Base-by-base conservation (phyloP, 2,329 filamentous ascomycete genomes). In the Cadophora sp. region DNA sequence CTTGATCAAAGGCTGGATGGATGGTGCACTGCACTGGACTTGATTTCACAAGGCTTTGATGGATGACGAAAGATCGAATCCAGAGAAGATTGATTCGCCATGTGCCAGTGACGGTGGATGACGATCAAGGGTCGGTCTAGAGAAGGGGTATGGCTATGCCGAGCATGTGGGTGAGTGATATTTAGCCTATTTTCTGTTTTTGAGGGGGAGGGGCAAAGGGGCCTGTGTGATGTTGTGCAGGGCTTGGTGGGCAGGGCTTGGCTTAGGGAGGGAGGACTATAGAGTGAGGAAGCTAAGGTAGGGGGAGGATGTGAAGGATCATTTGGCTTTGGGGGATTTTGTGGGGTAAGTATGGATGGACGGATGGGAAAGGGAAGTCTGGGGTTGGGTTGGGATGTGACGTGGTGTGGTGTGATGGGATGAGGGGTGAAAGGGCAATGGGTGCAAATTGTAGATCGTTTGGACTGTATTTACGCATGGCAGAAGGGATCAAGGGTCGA, bases 281-380 rank as follows among this genome's bases (percentile, higher is more conserved):
- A 14, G 61, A 37, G 31, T 34, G 31, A 24, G 8, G 11, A 9
- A 22, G 61, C n/a, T 31, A 34, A 34, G 27, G 29, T 19, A 29
- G 26, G 62, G 27, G 22, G 62, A 14, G 50, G 50, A 6, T 1
- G 50, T 16, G 31, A 43, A 50, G 53, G 62, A 58, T 43, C 51
- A 58, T 64, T 64, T 43, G 62, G 62, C 62, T 64, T 43, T 63
- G 48, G 22, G 50, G 61, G 27, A 51, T 37, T 37, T 55, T 64
- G 62, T 67, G 62, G 62, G 65, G 62, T 64, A 58, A 27, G 31
- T 24, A 40, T 59, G 31, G n/a, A 26, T 24, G 31, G 5, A 26
- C 19, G 22, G 22, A 14, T 46, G 51, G 14, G 11, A 22, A 6
- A 24, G 19, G 27, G 6, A 11, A 27, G 19, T 19, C 11, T 34